A percentile compares a stretch with the other conserved stretches of the same genome.
Conservation (phyloP, 176 grass and related monocot species). For the Oryza longistaminata region DNA sequence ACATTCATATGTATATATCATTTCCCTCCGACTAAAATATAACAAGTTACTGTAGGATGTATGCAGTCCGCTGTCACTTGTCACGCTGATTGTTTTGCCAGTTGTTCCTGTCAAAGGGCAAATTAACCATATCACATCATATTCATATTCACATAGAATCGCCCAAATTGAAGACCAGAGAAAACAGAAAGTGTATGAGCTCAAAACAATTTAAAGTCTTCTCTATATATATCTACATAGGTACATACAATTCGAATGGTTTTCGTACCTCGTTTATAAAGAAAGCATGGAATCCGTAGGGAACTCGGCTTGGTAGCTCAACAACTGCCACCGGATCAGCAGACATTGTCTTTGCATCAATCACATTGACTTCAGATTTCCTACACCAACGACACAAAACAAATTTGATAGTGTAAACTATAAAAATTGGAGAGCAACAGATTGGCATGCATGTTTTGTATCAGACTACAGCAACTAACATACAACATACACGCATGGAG, state of each 20-base stretch:
- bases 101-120: conserved; percentile 41
- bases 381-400: conserved; percentile 43
- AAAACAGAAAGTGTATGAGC: not conserved
- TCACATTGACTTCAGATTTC: conserved; percentile 84
- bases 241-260: too few relatives aligned
- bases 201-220: not conserved
- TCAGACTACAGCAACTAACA: not conserved
- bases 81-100: conserved; percentile 32
- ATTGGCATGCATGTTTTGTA: not conserved
- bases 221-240: not conserved
- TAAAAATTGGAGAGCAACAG: not conserved
- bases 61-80: not conserved
- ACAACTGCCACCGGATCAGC: conserved; percentile 78
- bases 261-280: conserved; percentile 75
- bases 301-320: conserved; percentile 78
- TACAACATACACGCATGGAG: not conserved
- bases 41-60: too few relatives aligned
- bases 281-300: conserved; percentile 90
- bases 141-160: not conserved
- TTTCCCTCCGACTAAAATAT: too few relatives aligned
- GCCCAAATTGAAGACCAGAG: not conserved
- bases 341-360: conserved; percentile 93
- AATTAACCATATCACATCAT: not conserved
- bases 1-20: not conserved
- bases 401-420: not conserved